Percentiles rank a stretch among this genome's conserved stretches.
Evolutionary conservation across 176 grass and related monocot species (phyloP).

Genomic region (Triticum timopheevii): DNA sequence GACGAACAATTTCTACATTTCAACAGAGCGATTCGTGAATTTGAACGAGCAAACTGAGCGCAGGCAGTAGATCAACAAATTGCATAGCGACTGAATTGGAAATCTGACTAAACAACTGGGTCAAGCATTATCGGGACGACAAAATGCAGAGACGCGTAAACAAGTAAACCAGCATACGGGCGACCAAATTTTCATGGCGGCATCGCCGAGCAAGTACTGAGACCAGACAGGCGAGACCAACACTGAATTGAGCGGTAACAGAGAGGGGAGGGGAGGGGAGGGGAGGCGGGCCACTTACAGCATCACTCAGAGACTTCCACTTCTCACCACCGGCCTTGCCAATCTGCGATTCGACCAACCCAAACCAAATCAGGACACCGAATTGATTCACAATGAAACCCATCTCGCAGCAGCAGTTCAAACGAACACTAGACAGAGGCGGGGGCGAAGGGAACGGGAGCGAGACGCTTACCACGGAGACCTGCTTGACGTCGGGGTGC

Average conservation of each 20-base stretch:
- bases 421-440: not conserved
- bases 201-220: not conserved
- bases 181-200: not conserved
- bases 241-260: not conserved
- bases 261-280: not conserved
- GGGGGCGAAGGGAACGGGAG: not conserved
- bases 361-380: not conserved
- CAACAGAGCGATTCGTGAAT: no score
- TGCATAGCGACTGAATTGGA: not conserved
- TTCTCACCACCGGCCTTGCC: conserved; percentile 93
- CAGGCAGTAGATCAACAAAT: no score
- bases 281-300: conserved; percentile 32
- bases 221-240: not conserved
- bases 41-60: no score
- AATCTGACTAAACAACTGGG: not conserved
- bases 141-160: no score
- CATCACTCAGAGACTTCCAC: conserved; percentile 89
- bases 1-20: no score
- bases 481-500: conserved; percentile 72
- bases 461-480: conserved; percentile 58
- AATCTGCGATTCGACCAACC: conserved; percentile 36
- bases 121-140: no score
- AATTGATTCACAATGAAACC: not conserved
- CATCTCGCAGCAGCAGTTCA: not conserved
- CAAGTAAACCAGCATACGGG: no score